These are phyloP conservation scores for Saccharomycopsis synnaedendra DNA, from an alignment of 805 yeast species.

Conservation along the genomic window DNA sequence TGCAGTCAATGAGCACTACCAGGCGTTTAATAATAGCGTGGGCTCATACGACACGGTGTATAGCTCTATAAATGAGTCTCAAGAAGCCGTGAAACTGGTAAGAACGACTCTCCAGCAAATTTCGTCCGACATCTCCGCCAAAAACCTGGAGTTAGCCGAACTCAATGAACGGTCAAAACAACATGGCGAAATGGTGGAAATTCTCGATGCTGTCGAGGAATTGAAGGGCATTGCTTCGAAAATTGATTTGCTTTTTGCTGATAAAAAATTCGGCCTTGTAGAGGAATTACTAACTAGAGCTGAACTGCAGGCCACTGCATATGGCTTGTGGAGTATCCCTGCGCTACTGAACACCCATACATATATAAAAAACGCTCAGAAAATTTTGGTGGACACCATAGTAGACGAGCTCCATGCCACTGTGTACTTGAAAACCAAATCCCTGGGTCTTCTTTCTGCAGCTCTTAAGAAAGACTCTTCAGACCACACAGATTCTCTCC, in stretches of 20 bases:
- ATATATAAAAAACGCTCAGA: conserved; percentile 44
- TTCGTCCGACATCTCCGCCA: conserved; percentile 36
- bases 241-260: conserved; percentile 58
- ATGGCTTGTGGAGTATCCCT: conserved; percentile 46
- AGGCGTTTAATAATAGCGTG: conserved; percentile 73
- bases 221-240: conserved; percentile 46
- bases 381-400: conserved; percentile 54
- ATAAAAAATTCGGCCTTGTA: conserved; percentile 57
- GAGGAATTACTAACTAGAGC: conserved; percentile 41
- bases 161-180: conserved; percentile 51
- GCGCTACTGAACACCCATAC: conserved; percentile 40
- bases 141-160: conserved; percentile 49
- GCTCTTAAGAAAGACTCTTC: conserved; percentile 12
- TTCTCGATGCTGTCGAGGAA: conserved; percentile 55
- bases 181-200: conserved; percentile 58
- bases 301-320: conserved; percentile 34
- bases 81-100: conserved; percentile 39
- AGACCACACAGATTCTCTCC: conserved; percentile 1
- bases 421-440: conserved; percentile 36
- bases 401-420: conserved; percentile 69
- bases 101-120: conserved; percentile 38
- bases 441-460: conserved; percentile 8
- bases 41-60: conserved; percentile 74
- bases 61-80: conserved; percentile 52
- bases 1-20: conserved; percentile 74